phyloP scores from a whole-genome alignment of 163 green algal species.

The Chloromonas sp. region DNA sequence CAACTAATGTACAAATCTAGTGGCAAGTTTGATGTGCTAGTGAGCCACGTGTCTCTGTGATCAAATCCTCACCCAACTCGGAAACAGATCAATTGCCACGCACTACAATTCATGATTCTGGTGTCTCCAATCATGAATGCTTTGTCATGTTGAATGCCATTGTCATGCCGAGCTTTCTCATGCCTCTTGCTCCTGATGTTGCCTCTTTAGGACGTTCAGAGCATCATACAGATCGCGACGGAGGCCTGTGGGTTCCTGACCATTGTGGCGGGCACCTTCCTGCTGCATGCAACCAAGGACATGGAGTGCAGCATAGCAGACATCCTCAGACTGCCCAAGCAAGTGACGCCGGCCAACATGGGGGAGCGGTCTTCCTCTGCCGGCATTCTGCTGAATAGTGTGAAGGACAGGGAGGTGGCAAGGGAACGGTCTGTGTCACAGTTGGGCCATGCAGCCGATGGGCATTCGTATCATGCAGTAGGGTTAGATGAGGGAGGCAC shows the following conservation, averaged over 20 bases:
- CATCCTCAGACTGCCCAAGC: neutral
- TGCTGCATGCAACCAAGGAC: constrained; percentile 88
- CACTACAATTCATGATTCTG: too few relatives aligned
- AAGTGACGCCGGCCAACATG: too few relatives aligned
- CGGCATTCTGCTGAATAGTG: neutral
- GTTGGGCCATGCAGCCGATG: neutral
- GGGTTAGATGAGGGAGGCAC: neutral
- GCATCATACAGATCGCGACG: constrained; percentile 50
- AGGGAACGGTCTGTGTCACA: neutral
- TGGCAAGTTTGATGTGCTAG: too few relatives aligned
- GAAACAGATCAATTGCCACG: too few relatives aligned
- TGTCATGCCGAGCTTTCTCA: too few relatives aligned
- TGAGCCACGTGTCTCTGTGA: too few relatives aligned
- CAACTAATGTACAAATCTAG: neutral
- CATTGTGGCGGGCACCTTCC: constrained; percentile 90
- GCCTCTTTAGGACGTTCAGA: constrained; percentile 51
- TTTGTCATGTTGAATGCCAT: too few relatives aligned
- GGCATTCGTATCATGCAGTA: neutral
- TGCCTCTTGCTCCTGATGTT: neutral
- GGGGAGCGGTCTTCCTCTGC: too few relatives aligned
- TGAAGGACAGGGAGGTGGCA: neutral
- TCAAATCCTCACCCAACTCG: too few relatives aligned
- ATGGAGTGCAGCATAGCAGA: constrained; percentile 38
- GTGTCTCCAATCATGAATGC: too few relatives aligned
- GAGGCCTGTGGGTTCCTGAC: constrained; percentile 88